Conservation (phyloP, 495 filamentous ascomycete genomes). For the Penicillium paradoxum region DNA sequence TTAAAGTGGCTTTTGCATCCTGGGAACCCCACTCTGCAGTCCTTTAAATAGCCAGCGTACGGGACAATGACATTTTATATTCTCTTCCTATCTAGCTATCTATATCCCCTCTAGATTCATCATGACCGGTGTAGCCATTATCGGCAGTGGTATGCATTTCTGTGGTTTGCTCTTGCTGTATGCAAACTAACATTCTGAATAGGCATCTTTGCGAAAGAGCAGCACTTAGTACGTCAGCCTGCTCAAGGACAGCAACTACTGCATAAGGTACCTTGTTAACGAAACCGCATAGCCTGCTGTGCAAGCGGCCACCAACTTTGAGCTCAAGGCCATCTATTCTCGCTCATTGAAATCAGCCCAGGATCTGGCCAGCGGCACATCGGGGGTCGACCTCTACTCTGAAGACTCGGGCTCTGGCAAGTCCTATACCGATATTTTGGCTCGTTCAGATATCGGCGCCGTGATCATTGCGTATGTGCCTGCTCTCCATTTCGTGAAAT, state of each 20-base stretch:
- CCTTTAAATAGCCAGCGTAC: not conserved
- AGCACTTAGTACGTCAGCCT: constrained; percentile 35
- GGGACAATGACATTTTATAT: not conserved
- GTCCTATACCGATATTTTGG: constrained; percentile 56
- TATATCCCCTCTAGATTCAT: not conserved
- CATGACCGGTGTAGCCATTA: constrained; percentile 59
- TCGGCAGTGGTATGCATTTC: constrained; percentile 57
- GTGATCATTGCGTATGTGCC: constrained; percentile 59
- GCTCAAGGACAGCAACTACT: constrained; percentile 5
- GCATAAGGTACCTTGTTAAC: not conserved
- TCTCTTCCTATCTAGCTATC: not conserved
- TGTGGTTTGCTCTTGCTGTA: constrained; percentile 20
- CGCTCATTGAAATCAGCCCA: constrained; percentile 52
- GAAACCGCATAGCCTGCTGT: constrained; percentile 44
- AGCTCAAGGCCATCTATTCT: constrained; percentile 59
- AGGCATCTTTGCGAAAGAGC: constrained; percentile 48
- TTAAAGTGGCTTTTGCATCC: constrained; percentile 9
- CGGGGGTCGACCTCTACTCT: constrained; percentile 51
- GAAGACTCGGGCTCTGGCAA: constrained; percentile 54
- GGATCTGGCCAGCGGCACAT: constrained; percentile 30
- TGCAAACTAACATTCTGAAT: constrained; percentile 7
- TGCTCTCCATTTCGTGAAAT: not conserved
- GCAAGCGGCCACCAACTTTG: constrained; percentile 37
- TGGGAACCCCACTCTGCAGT: constrained; percentile 13
- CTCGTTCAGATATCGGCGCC: constrained; percentile 58